Evolutionary conservation across 1,139 yeast species (phyloP).

Genomic region (Pichia sp.): DNA sequence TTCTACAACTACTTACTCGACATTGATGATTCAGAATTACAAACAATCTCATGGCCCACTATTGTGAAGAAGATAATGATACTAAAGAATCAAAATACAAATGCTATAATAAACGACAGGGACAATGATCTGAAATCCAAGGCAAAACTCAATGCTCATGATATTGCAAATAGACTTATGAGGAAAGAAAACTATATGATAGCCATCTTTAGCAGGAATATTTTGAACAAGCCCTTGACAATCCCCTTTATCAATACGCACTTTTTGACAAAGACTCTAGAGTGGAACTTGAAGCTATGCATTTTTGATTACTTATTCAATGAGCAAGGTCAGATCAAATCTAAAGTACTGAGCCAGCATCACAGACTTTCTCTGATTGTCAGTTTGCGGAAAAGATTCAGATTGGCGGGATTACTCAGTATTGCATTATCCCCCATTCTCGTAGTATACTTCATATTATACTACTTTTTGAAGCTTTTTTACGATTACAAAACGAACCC

Average conservation of each 20-base stretch:
- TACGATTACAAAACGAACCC: constrained; percentile 91
- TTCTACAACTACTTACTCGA: constrained; percentile 63
- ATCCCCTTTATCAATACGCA: constrained; percentile 35
- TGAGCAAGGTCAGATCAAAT: constrained; percentile 76
- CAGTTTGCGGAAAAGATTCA: constrained; percentile 71
- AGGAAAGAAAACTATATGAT: constrained; percentile 89
- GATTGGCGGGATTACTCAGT: constrained; percentile 82
- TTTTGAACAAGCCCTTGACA: constrained; percentile 57
- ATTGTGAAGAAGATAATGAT: constrained; percentile 73
- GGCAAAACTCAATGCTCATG: constrained; percentile 81
- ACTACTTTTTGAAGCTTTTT: constrained; percentile 85
- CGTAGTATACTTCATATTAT: constrained; percentile 70
- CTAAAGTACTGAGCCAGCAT: constrained; percentile 61
- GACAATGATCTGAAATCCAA: constrained; percentile 58
- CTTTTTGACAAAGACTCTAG: constrained; percentile 76
- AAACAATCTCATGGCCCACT: constrained; percentile 89
- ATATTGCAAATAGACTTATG: constrained; percentile 93
- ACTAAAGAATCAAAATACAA: constrained; percentile 59
- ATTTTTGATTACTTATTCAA: constrained; percentile 82
- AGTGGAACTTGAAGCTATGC: constrained; percentile 89
- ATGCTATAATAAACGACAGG: constrained; percentile 52
- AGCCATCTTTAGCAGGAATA: constrained; percentile 75
- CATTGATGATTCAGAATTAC: constrained; percentile 73
- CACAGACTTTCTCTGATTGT: constrained; percentile 60
- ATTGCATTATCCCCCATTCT: constrained; percentile 79